Conservation (phyloP, 1,284 basidiomycete genomes). For the Ustilago nuda region DNA sequence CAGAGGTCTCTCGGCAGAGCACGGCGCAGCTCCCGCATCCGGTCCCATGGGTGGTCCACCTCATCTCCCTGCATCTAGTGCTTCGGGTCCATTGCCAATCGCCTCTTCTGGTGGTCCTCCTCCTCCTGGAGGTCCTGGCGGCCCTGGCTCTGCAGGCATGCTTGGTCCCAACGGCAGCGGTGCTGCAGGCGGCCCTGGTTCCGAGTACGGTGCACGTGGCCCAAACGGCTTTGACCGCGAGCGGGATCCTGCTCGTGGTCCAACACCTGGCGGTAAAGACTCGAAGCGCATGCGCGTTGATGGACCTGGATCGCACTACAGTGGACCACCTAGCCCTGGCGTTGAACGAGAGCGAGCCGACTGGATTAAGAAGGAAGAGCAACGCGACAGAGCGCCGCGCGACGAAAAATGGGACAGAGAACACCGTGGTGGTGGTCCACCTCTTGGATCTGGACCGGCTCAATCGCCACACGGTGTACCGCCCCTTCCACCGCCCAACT, state of each 20-base stretch:
- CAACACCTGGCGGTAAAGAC: constrained; percentile 66
- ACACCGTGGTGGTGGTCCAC: constrained; percentile 49
- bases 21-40: constrained; percentile 38
- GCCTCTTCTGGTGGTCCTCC: constrained; percentile 70
- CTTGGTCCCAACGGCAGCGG: constrained; percentile 52
- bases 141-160: constrained; percentile 64
- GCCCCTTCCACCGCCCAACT: constrained; percentile 49
- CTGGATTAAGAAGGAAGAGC: constrained; percentile 61
- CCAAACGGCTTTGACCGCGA: constrained; percentile 64
- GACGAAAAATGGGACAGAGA: constrained; percentile 64
- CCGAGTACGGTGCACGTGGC: constrained; percentile 42
- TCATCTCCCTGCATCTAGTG: constrained; percentile 51
- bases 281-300: constrained; percentile 53
- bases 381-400: constrained; percentile 51
- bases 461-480: constrained; percentile 53
- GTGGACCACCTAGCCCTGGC: constrained; percentile 54
- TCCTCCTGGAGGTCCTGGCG: constrained; percentile 70
- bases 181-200: constrained; percentile 35
- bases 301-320: constrained; percentile 45
- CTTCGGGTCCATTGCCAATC: constrained; percentile 64
- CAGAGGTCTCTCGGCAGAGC: constrained; percentile 53
- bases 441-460: constrained; percentile 43
- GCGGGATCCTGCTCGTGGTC: constrained; percentile 61
- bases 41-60: constrained; percentile 51
- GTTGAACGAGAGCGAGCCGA: constrained; percentile 61